Conservation (phyloP, 2,329 filamentous ascomycete species). For the Ceratocystis diversiconidia region DNA sequence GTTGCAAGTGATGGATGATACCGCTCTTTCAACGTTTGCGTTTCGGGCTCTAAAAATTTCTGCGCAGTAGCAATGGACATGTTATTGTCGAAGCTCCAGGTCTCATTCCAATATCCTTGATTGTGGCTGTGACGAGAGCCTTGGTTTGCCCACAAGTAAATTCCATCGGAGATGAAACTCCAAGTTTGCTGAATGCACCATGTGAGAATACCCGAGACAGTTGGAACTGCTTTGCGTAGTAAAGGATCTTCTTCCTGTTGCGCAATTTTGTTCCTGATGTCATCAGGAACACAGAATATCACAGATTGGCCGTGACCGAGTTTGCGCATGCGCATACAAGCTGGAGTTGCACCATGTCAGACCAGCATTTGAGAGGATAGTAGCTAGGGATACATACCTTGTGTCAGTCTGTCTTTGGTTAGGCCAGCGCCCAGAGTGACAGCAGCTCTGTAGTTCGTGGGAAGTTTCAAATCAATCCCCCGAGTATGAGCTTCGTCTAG, state of each 20-base stretch:
- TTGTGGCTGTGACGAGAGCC: constrained; percentile 37
- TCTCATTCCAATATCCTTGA: constrained; percentile 25
- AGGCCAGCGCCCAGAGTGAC: constrained; percentile 52
- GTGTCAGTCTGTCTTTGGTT: constrained; percentile 54
- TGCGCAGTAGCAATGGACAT: constrained; percentile 25
- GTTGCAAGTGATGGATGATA: constrained; percentile 30
- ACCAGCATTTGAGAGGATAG: background rate
- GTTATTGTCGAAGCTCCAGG: background rate
- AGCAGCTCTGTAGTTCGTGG: constrained; percentile 42
- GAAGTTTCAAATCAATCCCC: constrained; percentile 54
- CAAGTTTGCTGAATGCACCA: constrained; percentile 49
- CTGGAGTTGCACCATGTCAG: constrained; percentile 24
- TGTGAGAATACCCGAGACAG: constrained; percentile 39
- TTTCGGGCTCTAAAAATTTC: constrained; percentile 43
- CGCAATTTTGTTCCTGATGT: constrained; percentile 44
- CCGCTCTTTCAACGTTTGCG: constrained; percentile 35
- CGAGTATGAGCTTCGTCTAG: constrained; percentile 58
- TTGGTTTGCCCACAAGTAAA: constrained; percentile 48
- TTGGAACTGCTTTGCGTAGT: constrained; percentile 24
- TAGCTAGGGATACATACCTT: constrained; percentile 36
- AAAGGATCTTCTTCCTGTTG: constrained; percentile 10
- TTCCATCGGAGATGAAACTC: constrained; percentile 32
- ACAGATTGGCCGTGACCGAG: constrained; percentile 54
- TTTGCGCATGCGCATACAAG: constrained; percentile 58
- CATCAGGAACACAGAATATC: constrained; percentile 43